These are phyloP conservation scores for Myrica gale DNA, from an alignment of 306 rosid species.

Conservation along the genomic window DNA sequence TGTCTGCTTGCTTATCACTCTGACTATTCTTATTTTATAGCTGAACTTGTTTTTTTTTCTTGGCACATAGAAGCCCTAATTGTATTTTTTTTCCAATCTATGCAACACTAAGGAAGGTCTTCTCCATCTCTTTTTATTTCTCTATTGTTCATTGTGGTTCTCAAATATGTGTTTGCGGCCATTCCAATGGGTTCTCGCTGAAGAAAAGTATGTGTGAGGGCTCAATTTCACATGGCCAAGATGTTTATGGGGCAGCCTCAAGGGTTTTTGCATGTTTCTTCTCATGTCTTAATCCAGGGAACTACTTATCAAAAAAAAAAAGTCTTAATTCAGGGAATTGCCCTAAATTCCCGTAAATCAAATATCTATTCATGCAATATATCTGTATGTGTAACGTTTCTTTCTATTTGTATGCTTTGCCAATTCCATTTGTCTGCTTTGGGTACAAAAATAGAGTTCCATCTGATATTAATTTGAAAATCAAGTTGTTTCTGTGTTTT, in stretches of 20 bases:
- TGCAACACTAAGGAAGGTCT: background rate
- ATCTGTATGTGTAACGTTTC: background rate
- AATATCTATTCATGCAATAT: background rate
- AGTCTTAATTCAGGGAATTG: too few relatives aligned
- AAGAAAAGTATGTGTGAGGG: background rate
- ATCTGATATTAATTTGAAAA: background rate
- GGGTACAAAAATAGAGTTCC: background rate
- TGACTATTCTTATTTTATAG: too few relatives aligned
- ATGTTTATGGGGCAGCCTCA: background rate
- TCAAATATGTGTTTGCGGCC: background rate
- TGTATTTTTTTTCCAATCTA: background rate
- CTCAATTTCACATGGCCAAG: conserved; percentile 8
- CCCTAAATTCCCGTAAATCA: background rate
- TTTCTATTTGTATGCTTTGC: background rate
- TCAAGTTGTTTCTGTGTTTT: background rate
- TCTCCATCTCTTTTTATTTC: background rate
- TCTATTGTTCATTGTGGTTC: background rate
- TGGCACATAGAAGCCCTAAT: background rate
- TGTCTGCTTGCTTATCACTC: too few relatives aligned
- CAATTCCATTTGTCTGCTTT: background rate
- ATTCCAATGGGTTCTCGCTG: background rate
- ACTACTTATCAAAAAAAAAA: too few relatives aligned
- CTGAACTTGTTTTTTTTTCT: background rate
- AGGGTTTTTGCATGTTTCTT: background rate
- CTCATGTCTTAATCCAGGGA: background rate